phyloP scores from a whole-genome alignment of 495 filamentous ascomycete species.

The Podospora pseudopauciseta region DNA sequence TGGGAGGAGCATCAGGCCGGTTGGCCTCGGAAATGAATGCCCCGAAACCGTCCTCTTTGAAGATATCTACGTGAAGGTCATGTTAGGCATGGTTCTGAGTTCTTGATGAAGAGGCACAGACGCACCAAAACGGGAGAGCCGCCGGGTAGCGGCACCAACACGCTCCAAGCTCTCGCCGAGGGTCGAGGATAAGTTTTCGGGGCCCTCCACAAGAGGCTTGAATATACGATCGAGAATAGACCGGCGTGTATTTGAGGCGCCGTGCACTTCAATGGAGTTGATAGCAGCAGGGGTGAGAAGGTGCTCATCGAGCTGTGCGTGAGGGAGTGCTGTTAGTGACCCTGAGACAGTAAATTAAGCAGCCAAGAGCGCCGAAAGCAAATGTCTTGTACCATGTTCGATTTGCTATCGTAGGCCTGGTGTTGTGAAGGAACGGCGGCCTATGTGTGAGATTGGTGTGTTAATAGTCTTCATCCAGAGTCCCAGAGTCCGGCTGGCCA shows the following conservation, averaged over 20 bases:
- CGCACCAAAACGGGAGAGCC: conserved; percentile 77
- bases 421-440: neutral
- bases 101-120: neutral
- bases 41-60: conserved; percentile 75
- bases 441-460: neutral
- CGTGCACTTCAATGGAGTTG: conserved; percentile 74
- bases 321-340: conserved; percentile 9
- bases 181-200: conserved; percentile 64
- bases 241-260: conserved; percentile 70
- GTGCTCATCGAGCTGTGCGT: conserved; percentile 64
- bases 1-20: conserved; percentile 47
- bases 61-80: conserved; percentile 61
- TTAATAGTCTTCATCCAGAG: neutral
- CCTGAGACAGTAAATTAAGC: neutral
- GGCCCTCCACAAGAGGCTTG: conserved; percentile 67
- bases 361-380: neutral
- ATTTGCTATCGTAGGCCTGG: neutral
- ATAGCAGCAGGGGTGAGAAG: conserved; percentile 68
- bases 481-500: too few species aligned
- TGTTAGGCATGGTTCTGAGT: conserved; percentile 1
- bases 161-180: conserved; percentile 71
- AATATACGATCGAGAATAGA: conserved; percentile 77
- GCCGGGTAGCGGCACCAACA: conserved; percentile 62
- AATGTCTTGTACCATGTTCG: conserved; percentile 13
- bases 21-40: conserved; percentile 70